Evolutionary conservation across 345 rosid species (phyloP), one percentile per base, ranked within the genome.

Genomic region (Citrus maxima): DNA sequence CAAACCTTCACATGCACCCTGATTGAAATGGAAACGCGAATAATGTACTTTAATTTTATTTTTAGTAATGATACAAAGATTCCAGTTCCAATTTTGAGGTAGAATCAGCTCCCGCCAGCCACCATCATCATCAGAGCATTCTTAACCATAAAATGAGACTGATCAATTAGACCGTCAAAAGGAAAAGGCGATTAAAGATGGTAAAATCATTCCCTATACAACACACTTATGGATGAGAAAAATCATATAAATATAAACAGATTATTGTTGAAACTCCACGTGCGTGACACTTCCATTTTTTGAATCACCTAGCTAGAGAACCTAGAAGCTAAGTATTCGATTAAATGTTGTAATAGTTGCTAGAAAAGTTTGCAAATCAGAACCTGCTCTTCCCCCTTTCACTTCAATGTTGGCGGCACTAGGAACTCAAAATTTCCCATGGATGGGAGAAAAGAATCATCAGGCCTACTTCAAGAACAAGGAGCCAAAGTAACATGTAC

Each of bases 241-340:
- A 77, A 72, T 40, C 58, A 38, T 58, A 75, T 59, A 27, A 30
- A 81, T 72, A 72, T 77, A 14, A 46, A 81, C 84, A 72, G 42
- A 59, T 71, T 76, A 34, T 77, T 60, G 67, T 59, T 51, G n/a
- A 74, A 73, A 78, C n/a, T 51, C 59, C 56, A 65, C 13, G 54
- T 16, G 71, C 68, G 42, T 69, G 64, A 28, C 59, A 37, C 37
- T 61, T 27, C 34, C 46, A 35, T 61, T 66, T 32, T 71, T 51
- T 75, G 40, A 77, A 74, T 60, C 58, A 66, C 65, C 76, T 70
- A 59, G 54, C 75, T 22, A 67, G 42, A 42, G 9, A 71, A 63
- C 72, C 79, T 81, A 81, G 24, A 65, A 67, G 69, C 75, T 70
- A 74, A 61, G 63, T 56, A 79, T 37, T 64, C 22, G 25, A 65